Conservation (phyloP, 2,329 filamentous ascomycete species). For the Apiospora hydei region DNA sequence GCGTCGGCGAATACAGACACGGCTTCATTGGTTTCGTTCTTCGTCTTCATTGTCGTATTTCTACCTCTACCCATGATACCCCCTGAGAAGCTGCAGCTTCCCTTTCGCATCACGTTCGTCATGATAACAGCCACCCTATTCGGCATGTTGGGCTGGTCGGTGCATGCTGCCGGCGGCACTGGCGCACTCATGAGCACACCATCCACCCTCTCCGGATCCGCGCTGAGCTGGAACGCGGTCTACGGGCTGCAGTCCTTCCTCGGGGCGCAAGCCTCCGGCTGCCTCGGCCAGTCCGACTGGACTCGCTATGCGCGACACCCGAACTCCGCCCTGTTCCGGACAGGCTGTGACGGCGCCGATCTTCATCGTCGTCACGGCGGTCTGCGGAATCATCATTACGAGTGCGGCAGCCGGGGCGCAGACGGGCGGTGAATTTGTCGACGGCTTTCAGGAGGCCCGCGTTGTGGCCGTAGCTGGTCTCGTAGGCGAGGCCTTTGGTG, state of each 20-base stretch:
- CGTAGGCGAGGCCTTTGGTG: constrained; percentile 12
- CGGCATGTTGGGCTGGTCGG: constrained; percentile 42
- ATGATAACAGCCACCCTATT: constrained; percentile 42
- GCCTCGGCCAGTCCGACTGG: constrained; percentile 43
- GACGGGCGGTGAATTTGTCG: background rate
- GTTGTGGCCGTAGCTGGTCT: constrained; percentile 1
- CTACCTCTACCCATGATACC: constrained; percentile 39
- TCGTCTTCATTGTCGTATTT: constrained; percentile 40
- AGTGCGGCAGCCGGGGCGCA: constrained; percentile 5
- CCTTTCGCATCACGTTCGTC: constrained; percentile 38
- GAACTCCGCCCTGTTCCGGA: constrained; percentile 38
- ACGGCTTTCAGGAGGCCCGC: background rate
- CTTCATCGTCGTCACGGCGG: constrained; percentile 45
- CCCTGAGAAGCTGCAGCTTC: constrained; percentile 40
- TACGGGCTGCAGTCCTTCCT: constrained; percentile 42
- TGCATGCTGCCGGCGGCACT: constrained; percentile 38
- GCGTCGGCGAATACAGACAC: constrained; percentile 37
- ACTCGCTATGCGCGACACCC: constrained; percentile 40
- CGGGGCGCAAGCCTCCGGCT: constrained; percentile 39
- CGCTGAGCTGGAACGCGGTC: constrained; percentile 39
- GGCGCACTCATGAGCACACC: constrained; percentile 36
- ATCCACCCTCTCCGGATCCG: constrained; percentile 36
- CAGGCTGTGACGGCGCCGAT: constrained; percentile 43
- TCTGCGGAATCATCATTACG: constrained; percentile 47
- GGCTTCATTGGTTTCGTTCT: constrained; percentile 39